Conservation (phyloP, 495 filamentous ascomycete species). For the Hyaloscypha bicolor region DNA sequence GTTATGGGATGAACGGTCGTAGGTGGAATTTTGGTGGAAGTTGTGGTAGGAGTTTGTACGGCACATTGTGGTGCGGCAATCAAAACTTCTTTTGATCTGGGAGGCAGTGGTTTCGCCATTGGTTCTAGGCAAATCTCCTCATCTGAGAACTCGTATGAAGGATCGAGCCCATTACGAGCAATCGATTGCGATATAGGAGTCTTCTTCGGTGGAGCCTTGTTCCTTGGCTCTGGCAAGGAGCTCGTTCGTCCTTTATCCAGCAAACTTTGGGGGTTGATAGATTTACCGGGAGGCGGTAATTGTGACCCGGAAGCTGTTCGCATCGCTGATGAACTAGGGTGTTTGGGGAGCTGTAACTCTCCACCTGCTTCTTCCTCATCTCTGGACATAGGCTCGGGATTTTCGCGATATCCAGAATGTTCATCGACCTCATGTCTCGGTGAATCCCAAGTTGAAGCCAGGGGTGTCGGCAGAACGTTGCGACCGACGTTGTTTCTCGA, state of each 20-base stretch:
- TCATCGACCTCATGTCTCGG: not conserved
- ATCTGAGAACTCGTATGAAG: slow-evolving; percentile 45
- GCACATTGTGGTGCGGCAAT: not conserved
- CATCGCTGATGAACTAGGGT: not conserved
- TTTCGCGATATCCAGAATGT: not conserved
- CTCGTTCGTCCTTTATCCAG: not conserved
- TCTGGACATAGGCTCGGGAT: not conserved
- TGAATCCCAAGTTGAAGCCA: slow-evolving; percentile 6
- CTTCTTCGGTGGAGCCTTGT: not conserved
- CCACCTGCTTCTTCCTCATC: not conserved
- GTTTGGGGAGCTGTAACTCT: not conserved
- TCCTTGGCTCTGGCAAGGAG: not conserved
- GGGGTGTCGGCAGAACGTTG: not conserved
- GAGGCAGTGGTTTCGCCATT: not conserved
- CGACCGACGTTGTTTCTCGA: not conserved
- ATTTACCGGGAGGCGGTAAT: not conserved
- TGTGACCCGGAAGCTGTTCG: not conserved
- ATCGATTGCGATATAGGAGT: not conserved
- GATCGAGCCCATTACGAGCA: slow-evolving; percentile 33
- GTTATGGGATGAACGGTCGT: not conserved
- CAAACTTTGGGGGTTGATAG: slow-evolving; percentile 2
- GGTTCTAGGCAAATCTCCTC: slow-evolving; percentile 35
- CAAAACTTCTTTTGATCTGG: not conserved
- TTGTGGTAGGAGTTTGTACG: not conserved
- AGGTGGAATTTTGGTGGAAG: not conserved